Evolutionary conservation across 2,329 filamentous ascomycete genomes (phyloP).

Genomic region (Fusarium fracticaudum): DNA sequence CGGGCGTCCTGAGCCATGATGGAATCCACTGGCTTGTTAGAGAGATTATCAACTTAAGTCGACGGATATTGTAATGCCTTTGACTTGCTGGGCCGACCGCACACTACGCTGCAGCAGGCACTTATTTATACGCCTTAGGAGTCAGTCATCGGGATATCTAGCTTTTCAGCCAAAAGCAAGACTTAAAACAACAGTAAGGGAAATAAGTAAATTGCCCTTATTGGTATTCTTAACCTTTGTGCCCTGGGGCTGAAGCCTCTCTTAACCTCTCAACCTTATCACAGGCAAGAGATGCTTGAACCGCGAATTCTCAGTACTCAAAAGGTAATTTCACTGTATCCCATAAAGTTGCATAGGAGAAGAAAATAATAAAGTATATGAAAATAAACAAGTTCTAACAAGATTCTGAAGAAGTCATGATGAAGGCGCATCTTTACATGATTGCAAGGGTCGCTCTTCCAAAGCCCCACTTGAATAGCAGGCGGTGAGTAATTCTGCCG

Average conservation of each 20-base stretch:
- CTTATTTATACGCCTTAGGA: too few relatives aligned
- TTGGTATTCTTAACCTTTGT: background rate
- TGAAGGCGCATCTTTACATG: background rate
- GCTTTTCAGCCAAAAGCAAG: background rate
- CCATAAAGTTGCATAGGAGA: too few relatives aligned
- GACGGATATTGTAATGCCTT: background rate
- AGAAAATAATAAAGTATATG: background rate
- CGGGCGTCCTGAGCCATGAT: background rate
- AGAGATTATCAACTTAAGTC: background rate
- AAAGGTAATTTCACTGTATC: background rate
- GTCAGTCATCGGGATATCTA: background rate
- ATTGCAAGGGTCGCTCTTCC: conserved; percentile 1
- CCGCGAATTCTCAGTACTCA: background rate
- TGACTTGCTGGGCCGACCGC: background rate
- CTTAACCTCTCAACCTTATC: background rate
- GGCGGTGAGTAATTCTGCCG: conserved; percentile 46
- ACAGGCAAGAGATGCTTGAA: background rate
- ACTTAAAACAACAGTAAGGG: background rate
- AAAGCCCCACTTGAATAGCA: conserved; percentile 38
- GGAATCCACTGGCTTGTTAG: background rate
- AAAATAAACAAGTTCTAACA: background rate
- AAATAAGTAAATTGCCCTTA: background rate
- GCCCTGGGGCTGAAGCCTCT: background rate
- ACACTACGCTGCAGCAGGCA: background rate
- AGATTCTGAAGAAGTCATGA: conserved; percentile 4